phyloP scores from a whole-genome alignment of 1,139 yeast genomes.

The Eremothecium cymbalariae region DNA sequence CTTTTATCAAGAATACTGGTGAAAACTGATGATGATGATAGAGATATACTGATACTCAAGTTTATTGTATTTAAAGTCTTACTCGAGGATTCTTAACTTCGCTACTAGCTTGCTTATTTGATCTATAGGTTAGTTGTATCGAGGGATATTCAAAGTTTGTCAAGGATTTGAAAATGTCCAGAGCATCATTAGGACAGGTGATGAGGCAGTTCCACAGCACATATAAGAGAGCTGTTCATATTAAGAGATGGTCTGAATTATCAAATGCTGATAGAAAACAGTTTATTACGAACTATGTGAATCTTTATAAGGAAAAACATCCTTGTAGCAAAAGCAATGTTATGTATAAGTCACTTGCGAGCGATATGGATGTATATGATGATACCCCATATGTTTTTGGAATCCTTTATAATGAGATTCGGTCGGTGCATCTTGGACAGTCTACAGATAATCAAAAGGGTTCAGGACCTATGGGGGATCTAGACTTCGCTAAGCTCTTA shows the following conservation, averaged over 20 bases:
- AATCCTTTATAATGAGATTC: constrained; percentile 30
- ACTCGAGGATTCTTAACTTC: too few relatives aligned
- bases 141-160: too few relatives aligned
- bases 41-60: too few relatives aligned
- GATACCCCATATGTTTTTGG: constrained; percentile 34
- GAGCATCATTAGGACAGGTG: too few relatives aligned
- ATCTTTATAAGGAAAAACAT: constrained; percentile 27
- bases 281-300: constrained; percentile 28
- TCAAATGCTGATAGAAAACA: constrained; percentile 20
- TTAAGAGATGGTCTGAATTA: constrained; percentile 26
- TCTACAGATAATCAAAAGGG: constrained; percentile 18
- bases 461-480: constrained; percentile 15
- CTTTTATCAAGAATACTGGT: too few relatives aligned
- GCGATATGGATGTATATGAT: constrained; percentile 32
- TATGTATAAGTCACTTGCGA: constrained; percentile 28
- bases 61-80: too few relatives aligned
- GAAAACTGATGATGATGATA: too few relatives aligned
- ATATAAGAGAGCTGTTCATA: too few relatives aligned
- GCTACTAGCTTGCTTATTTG: too few relatives aligned
- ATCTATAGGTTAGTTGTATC: too few relatives aligned
- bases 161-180: too few relatives aligned
- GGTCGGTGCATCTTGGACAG: constrained; percentile 18
- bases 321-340: constrained; percentile 26
- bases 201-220: too few relatives aligned
- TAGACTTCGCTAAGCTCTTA: constrained; percentile 13